Evolutionary conservation across 495 filamentous ascomycete species (phyloP).

Genomic region (Parathielavia hyrcaniae): DNA sequence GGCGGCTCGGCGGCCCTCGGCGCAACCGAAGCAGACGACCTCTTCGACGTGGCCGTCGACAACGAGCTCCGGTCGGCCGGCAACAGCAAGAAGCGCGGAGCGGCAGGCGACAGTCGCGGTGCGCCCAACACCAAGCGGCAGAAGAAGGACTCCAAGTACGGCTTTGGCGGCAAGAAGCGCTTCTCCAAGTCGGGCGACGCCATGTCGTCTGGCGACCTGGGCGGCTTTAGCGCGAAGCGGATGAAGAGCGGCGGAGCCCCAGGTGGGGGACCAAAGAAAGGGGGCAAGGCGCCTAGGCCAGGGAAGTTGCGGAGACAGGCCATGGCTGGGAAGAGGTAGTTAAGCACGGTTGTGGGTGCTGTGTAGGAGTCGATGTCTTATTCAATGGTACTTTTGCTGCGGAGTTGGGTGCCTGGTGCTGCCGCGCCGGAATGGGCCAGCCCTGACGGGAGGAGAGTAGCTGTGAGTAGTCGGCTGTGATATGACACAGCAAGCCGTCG

Average conservation of each 20-base stretch:
- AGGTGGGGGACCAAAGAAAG: slow-evolving; percentile 23
- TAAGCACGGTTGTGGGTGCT: background rate
- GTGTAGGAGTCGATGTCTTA: background rate
- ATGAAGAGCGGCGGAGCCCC: slow-evolving; percentile 56
- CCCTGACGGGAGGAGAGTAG: too few relatives aligned
- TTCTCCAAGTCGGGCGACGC: slow-evolving; percentile 84
- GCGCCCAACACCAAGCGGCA: slow-evolving; percentile 62
- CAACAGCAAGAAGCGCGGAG: slow-evolving; percentile 35
- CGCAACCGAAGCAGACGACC: slow-evolving; percentile 76
- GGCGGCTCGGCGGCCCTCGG: slow-evolving; percentile 51
- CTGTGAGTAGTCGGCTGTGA: too few relatives aligned
- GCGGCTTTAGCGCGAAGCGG: slow-evolving; percentile 69
- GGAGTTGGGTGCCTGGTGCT: background rate
- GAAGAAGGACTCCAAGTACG: slow-evolving; percentile 89
- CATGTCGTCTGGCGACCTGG: slow-evolving; percentile 66
- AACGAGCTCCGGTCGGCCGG: slow-evolving; percentile 52
- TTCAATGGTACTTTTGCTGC: background rate
- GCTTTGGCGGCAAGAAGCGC: slow-evolving; percentile 91
- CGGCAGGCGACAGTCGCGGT: slow-evolving; percentile 26
- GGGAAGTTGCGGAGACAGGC: slow-evolving; percentile 43
- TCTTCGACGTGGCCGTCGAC: slow-evolving; percentile 93
- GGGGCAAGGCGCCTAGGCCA: slow-evolving; percentile 17
- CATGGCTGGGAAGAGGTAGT: slow-evolving; percentile 17
- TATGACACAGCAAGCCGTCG: too few relatives aligned
- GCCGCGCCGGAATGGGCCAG: too few relatives aligned